These are phyloP conservation scores for Hordeum vulgare DNA, from an alignment of 176 grass and related monocot genomes.

Conservation along the genomic window MorexV3_pseudomolecules_assembly NC_058518.1:82366465-82366964, in stretches of 20 bases:
- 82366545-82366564: neutral
- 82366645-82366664: slow-evolving; percentile 49
- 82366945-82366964: neutral
- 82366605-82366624: neutral
- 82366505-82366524: neutral
- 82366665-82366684: slow-evolving; percentile 47
- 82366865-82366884: slow-evolving; percentile 89
- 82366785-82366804: neutral
- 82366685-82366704: slow-evolving; percentile 61
- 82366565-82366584: neutral
- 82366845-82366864: slow-evolving; percentile 70
- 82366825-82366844: neutral
- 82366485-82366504: neutral
- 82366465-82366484: neutral
- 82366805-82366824: neutral
- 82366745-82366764: neutral
- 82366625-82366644: slow-evolving; percentile 68
- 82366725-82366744: neutral
- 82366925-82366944: neutral
- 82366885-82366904: slow-evolving; percentile 80
- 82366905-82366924: slow-evolving; percentile 29
- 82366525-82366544: neutral
- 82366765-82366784: neutral
- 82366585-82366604: neutral
- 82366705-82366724: slow-evolving; percentile 33